Percentiles rank a stretch among this genome's conserved stretches.
These are phyloP conservation scores for Coniochaeta hoffmannii DNA, from an alignment of 2,329 filamentous ascomycete genomes.

Conservation along the genomic window DNA sequence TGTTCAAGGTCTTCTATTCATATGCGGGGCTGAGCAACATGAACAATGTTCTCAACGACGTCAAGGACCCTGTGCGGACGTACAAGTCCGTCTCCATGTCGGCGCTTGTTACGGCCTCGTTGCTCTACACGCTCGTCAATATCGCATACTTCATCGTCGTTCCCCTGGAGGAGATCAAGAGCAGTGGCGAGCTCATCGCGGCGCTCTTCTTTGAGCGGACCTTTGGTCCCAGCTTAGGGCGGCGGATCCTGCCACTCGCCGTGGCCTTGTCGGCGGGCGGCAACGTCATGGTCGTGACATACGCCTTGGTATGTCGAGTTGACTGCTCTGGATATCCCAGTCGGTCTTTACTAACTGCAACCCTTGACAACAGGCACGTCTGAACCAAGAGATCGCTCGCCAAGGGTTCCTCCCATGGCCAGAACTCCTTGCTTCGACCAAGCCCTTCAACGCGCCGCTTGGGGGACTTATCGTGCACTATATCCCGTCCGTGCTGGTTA, in stretches of 20 bases:
- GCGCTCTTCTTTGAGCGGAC: slow-evolving; percentile 59
- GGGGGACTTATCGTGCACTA: slow-evolving; percentile 63
- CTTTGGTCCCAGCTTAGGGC: slow-evolving; percentile 53
- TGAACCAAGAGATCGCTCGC: slow-evolving; percentile 66
- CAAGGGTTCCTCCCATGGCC: slow-evolving; percentile 64
- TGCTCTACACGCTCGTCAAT: slow-evolving; percentile 62
- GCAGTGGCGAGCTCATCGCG: slow-evolving; percentile 59
- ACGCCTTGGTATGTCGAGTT: slow-evolving; percentile 47
- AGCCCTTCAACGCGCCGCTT: slow-evolving; percentile 59
- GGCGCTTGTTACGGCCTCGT: slow-evolving; percentile 53
- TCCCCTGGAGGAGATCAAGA: slow-evolving; percentile 58
- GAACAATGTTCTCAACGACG: slow-evolving; percentile 66
- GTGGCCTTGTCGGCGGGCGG: slow-evolving; percentile 62
- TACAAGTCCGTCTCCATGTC: slow-evolving; percentile 53
- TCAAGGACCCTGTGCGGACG: slow-evolving; percentile 59
- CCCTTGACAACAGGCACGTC: slow-evolving; percentile 47
- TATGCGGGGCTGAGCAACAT: slow-evolving; percentile 60
- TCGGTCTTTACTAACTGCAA: not conserved
- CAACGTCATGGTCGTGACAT: slow-evolving; percentile 68
- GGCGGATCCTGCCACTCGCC: slow-evolving; percentile 50
- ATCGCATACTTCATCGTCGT: slow-evolving; percentile 56
- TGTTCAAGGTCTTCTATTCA: slow-evolving; percentile 64
- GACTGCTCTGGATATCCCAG: not conserved
- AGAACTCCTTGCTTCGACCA: slow-evolving; percentile 51
- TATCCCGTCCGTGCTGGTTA: slow-evolving; percentile 60